These are phyloP conservation scores for Bipolaris gigantea DNA, from an alignment of 2,329 filamentous ascomycete species.

Conservation along the genomic window DNA sequence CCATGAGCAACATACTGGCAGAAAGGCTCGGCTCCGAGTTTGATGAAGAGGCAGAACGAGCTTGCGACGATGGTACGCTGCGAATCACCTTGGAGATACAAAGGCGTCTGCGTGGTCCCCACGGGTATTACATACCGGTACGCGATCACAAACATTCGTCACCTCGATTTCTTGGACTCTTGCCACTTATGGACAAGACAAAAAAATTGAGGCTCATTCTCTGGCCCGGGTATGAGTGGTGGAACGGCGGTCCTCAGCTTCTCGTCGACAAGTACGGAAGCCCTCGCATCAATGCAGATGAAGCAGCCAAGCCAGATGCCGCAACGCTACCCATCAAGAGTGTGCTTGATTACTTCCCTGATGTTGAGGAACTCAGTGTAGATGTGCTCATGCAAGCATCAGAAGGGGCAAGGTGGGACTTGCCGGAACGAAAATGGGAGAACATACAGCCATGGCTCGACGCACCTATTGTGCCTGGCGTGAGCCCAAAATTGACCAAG, in stretches of 20 bases:
- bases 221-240: conserved; percentile 35
- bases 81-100: conserved; percentile 34
- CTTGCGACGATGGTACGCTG: conserved; percentile 20
- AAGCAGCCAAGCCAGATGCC: conserved; percentile 17
- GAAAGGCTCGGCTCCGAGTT: conserved; percentile 16
- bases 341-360: conserved; percentile 28
- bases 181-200: conserved; percentile 22
- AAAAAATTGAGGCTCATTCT: conserved; percentile 29
- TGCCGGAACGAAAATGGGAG: conserved; percentile 32
- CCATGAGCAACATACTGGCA: conserved; percentile 13
- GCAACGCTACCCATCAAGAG: conserved; percentile 24
- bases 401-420: conserved; percentile 30
- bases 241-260: conserved; percentile 18
- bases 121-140: conserved; percentile 25
- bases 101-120: conserved; percentile 14
- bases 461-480: conserved; percentile 12
- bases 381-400: conserved; percentile 26
- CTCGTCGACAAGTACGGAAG: conserved; percentile 6
- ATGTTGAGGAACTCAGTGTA: conserved; percentile 30
- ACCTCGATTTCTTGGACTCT: conserved; percentile 31
- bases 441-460: conserved; percentile 34
- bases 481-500: conserved; percentile 14
- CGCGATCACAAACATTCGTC: conserved; percentile 27
- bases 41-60: conserved; percentile 27
- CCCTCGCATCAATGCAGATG: conserved; percentile 3